These are phyloP conservation scores for Trichoderma atrobrunneum DNA, from an alignment of 2,329 filamentous ascomycete species.

Conservation along the genomic window DNA sequence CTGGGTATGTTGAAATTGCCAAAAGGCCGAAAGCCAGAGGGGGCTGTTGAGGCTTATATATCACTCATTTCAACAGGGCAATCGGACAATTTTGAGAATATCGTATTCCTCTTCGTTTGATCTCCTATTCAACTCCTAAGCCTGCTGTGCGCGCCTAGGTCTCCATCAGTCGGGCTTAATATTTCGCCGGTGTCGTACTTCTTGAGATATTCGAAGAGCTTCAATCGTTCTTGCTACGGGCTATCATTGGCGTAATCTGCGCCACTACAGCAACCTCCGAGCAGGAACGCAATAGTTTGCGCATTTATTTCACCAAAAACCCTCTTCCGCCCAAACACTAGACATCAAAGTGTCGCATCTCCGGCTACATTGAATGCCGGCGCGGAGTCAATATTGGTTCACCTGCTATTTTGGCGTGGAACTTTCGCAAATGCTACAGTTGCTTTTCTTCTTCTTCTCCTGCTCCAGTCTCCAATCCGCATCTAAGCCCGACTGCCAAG, in stretches of 20 bases:
- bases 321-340: neutral
- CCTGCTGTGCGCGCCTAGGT: neutral
- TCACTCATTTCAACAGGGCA: too few species aligned
- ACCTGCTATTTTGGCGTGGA: conserved; percentile 10
- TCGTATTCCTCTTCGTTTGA: neutral
- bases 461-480: neutral
- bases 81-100: neutral
- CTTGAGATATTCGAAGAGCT: neutral
- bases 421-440: conserved; percentile 5
- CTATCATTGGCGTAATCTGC: neutral
- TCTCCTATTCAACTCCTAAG: neutral
- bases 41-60: too few species aligned
- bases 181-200: neutral
- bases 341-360: neutral
- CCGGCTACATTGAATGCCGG: neutral
- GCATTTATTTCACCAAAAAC: neutral
- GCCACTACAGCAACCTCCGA: neutral
- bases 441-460: neutral
- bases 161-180: neutral
- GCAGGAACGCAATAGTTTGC: neutral
- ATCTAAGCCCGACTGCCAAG: neutral
- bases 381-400: neutral
- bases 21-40: too few species aligned
- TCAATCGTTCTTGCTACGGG: neutral
- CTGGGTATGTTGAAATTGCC: too few species aligned